phyloP scores from a whole-genome alignment of 2,329 filamentous ascomycete species.

The Atkinsonella hypoxylon region DNA sequence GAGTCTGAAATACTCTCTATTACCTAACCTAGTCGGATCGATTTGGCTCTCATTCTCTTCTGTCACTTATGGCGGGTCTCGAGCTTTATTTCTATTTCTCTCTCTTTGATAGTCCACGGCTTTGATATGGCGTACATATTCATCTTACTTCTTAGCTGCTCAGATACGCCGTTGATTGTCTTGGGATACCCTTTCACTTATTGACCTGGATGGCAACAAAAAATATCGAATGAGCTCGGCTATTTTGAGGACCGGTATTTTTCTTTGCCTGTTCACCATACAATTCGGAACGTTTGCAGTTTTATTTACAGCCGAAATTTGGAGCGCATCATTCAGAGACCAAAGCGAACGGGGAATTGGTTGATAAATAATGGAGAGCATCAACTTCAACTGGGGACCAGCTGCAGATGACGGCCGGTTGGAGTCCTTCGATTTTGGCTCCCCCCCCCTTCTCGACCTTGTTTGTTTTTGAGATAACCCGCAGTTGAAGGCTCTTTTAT shows the following conservation, averaged over 20 bases:
- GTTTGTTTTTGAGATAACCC: background rate
- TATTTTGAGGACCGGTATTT: background rate
- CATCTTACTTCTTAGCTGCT: background rate
- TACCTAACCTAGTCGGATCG: background rate
- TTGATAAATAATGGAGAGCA: background rate
- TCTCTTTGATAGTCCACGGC: background rate
- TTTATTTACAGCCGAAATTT: no score
- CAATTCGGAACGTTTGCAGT: background rate
- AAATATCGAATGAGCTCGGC: background rate
- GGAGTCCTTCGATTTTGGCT: background rate
- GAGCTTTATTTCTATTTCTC: background rate
- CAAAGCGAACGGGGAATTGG: background rate
- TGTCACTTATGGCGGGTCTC: background rate
- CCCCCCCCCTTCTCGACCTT: background rate
- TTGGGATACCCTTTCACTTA: constrained; percentile 17
- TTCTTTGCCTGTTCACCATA: background rate
- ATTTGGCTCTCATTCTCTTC: background rate
- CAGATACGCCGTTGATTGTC: constrained; percentile 6
- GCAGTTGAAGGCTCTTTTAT: background rate
- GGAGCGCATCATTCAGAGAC: no score
- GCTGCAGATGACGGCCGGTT: no score
- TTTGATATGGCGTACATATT: background rate
- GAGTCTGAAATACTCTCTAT: constrained; percentile 1
- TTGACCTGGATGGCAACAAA: constrained; percentile 3
- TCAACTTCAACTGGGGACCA: background rate